Conservation (phyloP, 2,329 filamentous ascomycete species). For the Fusarium sp. region DNA sequence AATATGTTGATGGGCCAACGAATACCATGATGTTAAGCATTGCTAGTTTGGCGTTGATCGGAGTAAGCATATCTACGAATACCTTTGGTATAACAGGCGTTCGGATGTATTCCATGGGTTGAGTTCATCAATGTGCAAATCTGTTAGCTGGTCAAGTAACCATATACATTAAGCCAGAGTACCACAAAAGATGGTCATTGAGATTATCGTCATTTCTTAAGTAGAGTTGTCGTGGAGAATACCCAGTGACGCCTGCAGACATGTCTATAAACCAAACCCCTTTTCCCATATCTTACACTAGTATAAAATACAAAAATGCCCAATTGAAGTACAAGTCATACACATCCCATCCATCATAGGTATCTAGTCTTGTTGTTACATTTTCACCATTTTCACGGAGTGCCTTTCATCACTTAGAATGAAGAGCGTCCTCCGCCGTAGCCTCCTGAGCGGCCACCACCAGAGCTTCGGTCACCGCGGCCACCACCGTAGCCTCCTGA, state of each 20-base stretch:
- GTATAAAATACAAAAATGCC: constrained; percentile 35
- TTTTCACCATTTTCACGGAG: constrained; percentile 13
- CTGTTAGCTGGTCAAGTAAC: not conserved
- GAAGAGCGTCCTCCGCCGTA: constrained; percentile 4
- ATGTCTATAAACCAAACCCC: constrained; percentile 37
- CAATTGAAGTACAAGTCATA: constrained; percentile 41
- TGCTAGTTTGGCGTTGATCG: constrained; percentile 30
- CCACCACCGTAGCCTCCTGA: not conserved
- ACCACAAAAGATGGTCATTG: not conserved
- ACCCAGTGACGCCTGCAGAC: constrained; percentile 35
- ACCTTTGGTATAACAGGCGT: not conserved
- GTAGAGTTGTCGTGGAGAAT: constrained; percentile 38
- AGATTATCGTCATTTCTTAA: constrained; percentile 37
- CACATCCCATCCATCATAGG: constrained; percentile 27
- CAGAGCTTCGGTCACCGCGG: not conserved
- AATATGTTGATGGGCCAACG: constrained; percentile 54
- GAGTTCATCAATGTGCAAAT: not conserved
- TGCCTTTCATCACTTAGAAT: not conserved
- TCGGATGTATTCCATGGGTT: not conserved
- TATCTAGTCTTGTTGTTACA: constrained; percentile 28
- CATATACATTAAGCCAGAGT: not conserved
- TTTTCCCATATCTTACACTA: constrained; percentile 39
- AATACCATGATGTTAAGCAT: constrained; percentile 26
- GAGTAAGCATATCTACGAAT: constrained; percentile 1
- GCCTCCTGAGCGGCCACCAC: constrained; percentile 18